Base-by-base conservation (phyloP, 108 stramenopile species). In the Licmophora abbreviata region DNA sequence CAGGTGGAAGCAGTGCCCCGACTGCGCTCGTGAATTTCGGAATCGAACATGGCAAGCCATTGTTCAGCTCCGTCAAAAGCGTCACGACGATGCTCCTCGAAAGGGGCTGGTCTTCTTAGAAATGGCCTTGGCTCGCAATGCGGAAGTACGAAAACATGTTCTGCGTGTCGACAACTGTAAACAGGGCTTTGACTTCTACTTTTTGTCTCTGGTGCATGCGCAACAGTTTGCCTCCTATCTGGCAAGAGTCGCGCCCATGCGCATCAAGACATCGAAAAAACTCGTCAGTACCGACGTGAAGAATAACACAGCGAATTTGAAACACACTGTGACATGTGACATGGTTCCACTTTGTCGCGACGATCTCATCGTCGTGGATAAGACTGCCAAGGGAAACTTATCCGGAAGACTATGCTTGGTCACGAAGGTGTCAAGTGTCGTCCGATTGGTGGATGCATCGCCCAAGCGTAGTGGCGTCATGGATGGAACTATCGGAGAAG, bases 141-240 rank as follows among this genome's bases (percentile, higher is more conserved):
- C 65, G 0, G 63, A 73, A 24, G 55, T 89, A 54, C 83, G 92
- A 0, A 83, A 81, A 51, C 77, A 82, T 23, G 90, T 94, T 11
- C 63, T 97, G 22, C 71, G 74, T 48, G 84, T 94, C 22, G 79
- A 96, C 64, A 61, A 92, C 25, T 81, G 71, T 45, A 66, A 67
- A 31, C 67, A 95, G 51, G 99, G 99, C 5, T 87, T 99, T 62
- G 99, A 99, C 64, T 99, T 99, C 71, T 98, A 95, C 78, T 99
- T 97, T 51, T 50, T 69, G 9, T 52, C 57, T 8, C 51, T 78
- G 40, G 61, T 76, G 46, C 77, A 97, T 29, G 94, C 95, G 6
- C 76, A 85, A 32, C 57, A 69, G 24, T 98, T 99, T 76, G 48
- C 77, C 0, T 63, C 76, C 29, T 98, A 94, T 61, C 45, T 99